Percentiles rank a stretch among this genome's conserved stretches.
phyloP scores from a whole-genome alignment of 1,139 yeast genomes.

The Kazachstania sp. region DNA sequence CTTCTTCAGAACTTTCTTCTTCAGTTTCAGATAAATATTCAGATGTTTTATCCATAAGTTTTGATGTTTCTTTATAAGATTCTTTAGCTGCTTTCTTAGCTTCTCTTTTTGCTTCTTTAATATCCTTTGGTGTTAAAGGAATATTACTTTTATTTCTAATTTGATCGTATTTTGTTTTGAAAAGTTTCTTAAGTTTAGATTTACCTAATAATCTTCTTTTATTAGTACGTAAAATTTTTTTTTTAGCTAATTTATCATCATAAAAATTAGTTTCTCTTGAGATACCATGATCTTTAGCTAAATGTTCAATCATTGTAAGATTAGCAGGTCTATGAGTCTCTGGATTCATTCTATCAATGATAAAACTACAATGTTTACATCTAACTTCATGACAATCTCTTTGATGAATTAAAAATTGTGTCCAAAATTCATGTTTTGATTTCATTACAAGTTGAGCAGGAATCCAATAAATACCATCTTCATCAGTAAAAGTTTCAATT shows the following conservation, averaged over 20 bases:
- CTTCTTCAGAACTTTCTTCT: too few species aligned
- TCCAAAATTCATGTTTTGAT: constrained; percentile 10
- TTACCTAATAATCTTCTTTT: too few species aligned
- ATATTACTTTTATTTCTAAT: too few species aligned
- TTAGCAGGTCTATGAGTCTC: constrained; percentile 2
- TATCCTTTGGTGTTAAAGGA: too few species aligned
- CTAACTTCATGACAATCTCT: constrained; percentile 6
- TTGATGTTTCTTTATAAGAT: too few species aligned
- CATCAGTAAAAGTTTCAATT: constrained; percentile 1
- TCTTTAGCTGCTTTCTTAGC: too few species aligned
- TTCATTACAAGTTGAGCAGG: constrained; percentile 12
- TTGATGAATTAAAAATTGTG: constrained; percentile 12
- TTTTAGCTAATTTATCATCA: not conserved
- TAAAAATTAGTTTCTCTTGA: not conserved
- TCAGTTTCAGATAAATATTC: too few species aligned
- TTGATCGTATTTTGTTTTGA: too few species aligned
- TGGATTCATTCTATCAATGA: constrained; percentile 6
- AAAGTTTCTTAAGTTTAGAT: too few species aligned
- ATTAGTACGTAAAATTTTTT: not conserved
- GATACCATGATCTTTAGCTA: not conserved
- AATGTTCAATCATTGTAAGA: constrained; percentile 9
- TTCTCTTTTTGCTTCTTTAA: too few species aligned
- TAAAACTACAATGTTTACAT: constrained; percentile 16
- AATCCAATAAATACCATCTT: constrained; percentile 10
- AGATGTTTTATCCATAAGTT: too few species aligned